Percentiles rank a stretch among this genome's conserved stretches.
Evolutionary conservation across 1,139 yeast species (phyloP).

Genomic region (Suhomyces bribrorum): DNA sequence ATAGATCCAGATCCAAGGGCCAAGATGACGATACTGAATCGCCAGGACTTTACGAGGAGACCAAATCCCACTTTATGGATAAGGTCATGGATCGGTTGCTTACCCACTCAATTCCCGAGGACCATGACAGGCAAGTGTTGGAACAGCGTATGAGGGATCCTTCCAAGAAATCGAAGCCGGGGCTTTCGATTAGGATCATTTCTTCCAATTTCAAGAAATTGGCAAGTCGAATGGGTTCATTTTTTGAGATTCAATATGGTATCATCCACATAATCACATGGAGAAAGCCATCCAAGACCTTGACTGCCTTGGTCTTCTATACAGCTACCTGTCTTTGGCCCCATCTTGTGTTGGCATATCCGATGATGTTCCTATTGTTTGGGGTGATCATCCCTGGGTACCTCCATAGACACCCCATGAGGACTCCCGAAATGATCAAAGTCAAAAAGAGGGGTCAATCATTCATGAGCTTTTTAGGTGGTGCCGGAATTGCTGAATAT

Average conservation of each 20-base stretch:
- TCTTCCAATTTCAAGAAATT: conserved; percentile 53
- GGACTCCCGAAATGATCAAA: conserved; percentile 42
- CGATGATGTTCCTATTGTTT: conserved; percentile 56
- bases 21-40: not conserved
- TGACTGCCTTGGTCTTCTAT: conserved; percentile 51
- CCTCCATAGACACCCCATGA: conserved; percentile 66
- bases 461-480: conserved; percentile 49
- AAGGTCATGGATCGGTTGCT: conserved; percentile 55
- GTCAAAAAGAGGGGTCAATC: conserved; percentile 59
- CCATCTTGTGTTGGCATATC: conserved; percentile 63
- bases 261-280: conserved; percentile 58
- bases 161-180: conserved; percentile 44
- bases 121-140: conserved; percentile 48
- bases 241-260: conserved; percentile 59
- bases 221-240: conserved; percentile 52
- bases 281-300: conserved; percentile 61
- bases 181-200: conserved; percentile 51
- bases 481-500: conserved; percentile 24
- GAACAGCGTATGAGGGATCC: conserved; percentile 48
- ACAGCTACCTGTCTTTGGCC: conserved; percentile 71
- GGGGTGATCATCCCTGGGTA: conserved; percentile 74
- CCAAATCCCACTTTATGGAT: conserved; percentile 55
- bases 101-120: conserved; percentile 48
- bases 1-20: not conserved
- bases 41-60: conserved; percentile 5